A percentile compares a stretch with the other conserved stretches of the same genome.
phyloP scores from a whole-genome alignment of 2,329 filamentous ascomycete species.

The Sarocladium kiliense region DNA sequence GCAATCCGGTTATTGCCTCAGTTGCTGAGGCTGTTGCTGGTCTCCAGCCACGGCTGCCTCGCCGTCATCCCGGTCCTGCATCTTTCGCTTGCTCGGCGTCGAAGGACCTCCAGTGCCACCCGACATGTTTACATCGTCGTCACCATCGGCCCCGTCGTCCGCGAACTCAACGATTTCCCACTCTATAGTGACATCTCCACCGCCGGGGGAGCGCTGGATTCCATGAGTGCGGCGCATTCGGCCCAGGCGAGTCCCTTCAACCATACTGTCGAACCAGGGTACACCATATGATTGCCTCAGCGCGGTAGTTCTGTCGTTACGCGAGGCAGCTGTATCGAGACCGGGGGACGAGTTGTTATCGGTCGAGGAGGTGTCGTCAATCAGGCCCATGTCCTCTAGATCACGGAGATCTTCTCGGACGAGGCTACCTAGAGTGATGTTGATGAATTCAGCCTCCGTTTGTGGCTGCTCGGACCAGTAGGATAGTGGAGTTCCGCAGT shows the following conservation, averaged over 20 bases:
- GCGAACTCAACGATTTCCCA: conserved; percentile 82
- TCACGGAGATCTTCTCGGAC: conserved; percentile 63
- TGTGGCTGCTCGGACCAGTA: conserved; percentile 74
- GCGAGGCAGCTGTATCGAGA: conserved; percentile 10
- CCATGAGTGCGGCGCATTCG: conserved; percentile 59
- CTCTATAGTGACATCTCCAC: conserved; percentile 57
- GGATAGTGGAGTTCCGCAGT: conserved; percentile 80
- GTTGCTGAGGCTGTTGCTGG: background rate
- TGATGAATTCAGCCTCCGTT: conserved; percentile 72
- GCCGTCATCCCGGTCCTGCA: conserved; percentile 34
- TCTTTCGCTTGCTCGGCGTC: conserved; percentile 47
- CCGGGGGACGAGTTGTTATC: conserved; percentile 23
- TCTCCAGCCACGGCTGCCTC: background rate
- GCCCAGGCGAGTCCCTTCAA: conserved; percentile 70
- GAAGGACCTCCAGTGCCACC: conserved; percentile 13
- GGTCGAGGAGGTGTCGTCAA: conserved; percentile 41
- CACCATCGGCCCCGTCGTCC: conserved; percentile 32
- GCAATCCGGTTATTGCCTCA: conserved; percentile 1
- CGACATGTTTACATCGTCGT: conserved; percentile 30
- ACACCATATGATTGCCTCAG: conserved; percentile 60
- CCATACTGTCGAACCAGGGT: conserved; percentile 81
- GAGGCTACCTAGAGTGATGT: conserved; percentile 75
- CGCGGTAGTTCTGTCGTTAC: conserved; percentile 17
- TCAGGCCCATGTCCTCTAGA: conserved; percentile 69
- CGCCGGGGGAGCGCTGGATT: conserved; percentile 50